Evolutionary conservation across 1,284 basidiomycete species (phyloP).

Genomic region (Heliocybe sulcata): DNA sequence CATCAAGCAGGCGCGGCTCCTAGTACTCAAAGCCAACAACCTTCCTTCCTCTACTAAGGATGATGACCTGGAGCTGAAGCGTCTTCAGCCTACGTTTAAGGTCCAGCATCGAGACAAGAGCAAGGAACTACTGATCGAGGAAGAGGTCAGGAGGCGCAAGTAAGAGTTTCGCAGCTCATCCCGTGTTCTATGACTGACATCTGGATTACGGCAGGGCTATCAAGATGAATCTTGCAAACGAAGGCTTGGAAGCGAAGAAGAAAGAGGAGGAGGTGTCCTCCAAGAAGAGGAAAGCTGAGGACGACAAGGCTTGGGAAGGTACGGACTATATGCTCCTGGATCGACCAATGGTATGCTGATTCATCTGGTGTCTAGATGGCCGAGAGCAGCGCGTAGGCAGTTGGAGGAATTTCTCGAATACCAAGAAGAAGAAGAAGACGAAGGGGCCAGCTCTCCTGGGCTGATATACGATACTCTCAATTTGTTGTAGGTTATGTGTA

Average conservation of each 20-base stretch:
- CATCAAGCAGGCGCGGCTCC: conserved; percentile 60
- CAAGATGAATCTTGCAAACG: conserved; percentile 83
- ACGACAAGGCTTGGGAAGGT: conserved; percentile 82
- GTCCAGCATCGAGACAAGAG: conserved; percentile 54
- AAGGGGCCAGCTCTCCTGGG: conserved; percentile 28
- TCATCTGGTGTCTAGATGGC: conserved; percentile 38
- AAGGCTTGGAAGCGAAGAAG: conserved; percentile 75
- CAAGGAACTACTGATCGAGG: conserved; percentile 78
- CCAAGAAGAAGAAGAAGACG: conserved; percentile 65
- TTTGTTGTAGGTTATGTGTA: neutral
- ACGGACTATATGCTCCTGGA: conserved; percentile 11
- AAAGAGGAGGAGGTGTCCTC: conserved; percentile 73
- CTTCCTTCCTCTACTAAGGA: conserved; percentile 51
- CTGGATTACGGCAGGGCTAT: conserved; percentile 45
- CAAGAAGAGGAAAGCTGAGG: conserved; percentile 76
- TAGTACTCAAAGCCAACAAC: conserved; percentile 51
- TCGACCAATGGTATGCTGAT: neutral
- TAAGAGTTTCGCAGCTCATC: conserved; percentile 25
- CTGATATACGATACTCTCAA: neutral
- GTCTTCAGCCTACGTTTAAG: conserved; percentile 55
- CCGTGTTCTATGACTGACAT: conserved; percentile 3
- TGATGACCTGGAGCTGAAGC: conserved; percentile 47
- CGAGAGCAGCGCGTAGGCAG: conserved; percentile 77
- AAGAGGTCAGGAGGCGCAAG: conserved; percentile 75
- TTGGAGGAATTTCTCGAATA: conserved; percentile 64